Base-by-base conservation (phyloP, 345 rosid species). In the Cardamine resedifolia region DNA sequence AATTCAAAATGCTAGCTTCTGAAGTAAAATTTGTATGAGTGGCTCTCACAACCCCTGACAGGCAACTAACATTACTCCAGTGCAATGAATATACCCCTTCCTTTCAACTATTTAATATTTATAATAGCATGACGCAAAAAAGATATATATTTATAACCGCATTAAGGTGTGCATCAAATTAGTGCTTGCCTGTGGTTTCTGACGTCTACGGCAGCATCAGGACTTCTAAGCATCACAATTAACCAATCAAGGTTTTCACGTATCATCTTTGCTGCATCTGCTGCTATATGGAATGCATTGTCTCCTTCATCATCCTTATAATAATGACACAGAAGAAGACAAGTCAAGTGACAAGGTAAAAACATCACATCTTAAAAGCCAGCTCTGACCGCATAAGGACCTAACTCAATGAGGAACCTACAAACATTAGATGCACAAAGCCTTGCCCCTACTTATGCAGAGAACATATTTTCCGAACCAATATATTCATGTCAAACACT, bases 211-310 rank as follows among this genome's bases (percentile, higher is more conserved):
- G 89, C 96, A 72, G 92, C 93, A 83, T 87, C 82, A 45, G 90
- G 92, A 70, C 81, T 82, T 69, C 80, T 77, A 70, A 95, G 98
- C 96, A 95, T 95, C 41, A 88, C 62, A 75, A 91, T 88, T 31
- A 95, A 87, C 92, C 99, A 95, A 50, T 85, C 91, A 83, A 95
- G 98, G 79, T 95, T 95, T 83, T 95, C 99, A 67, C 99, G 90
- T 60, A 90, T 91, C 96, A 91, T 91, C 84, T 87, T 95, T 73
- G 96, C 96, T 28, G 91, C 86, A 72, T 87, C 96, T 27, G 99
- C 99, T 57, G 99, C 99, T 78, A 95, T 87, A 78, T 95, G 99
- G 83, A 93, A 93, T 60, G 99, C 98, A 78, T 87, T 90, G 65
- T 88, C 93, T 50, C 99, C 99, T 78, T 95, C 98, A 82, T 95